A percentile compares a stretch with the other conserved stretches of the same genome.
These are phyloP conservation scores for Blumeria graminis DNA, from an alignment of 2,329 filamentous ascomycete genomes.

Conservation along the genomic window DNA sequence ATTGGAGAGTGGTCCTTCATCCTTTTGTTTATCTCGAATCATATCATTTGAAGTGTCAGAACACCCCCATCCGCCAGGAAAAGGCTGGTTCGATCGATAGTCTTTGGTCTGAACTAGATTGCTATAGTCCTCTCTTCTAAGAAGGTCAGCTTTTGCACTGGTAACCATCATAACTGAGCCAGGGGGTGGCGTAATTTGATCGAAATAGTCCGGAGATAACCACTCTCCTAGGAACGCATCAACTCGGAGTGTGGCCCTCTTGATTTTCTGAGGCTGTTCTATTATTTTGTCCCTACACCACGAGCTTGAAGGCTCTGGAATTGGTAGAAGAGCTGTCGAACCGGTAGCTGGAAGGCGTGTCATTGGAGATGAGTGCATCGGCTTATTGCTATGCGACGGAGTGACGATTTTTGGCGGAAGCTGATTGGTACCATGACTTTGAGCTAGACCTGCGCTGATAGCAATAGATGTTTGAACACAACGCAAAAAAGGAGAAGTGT, in stretches of 20 bases:
- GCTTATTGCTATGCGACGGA: conserved; percentile 9
- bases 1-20: conserved; percentile 9
- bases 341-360: conserved; percentile 10
- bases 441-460: conserved; percentile 62
- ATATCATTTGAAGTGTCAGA: conserved; percentile 9
- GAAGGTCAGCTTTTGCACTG: conserved; percentile 64
- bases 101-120: conserved; percentile 14
- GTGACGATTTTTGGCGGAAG: conserved; percentile 5
- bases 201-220: conserved; percentile 83
- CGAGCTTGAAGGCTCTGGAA: conserved; percentile 9
- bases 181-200: conserved; percentile 73
- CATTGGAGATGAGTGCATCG: conserved; percentile 13
- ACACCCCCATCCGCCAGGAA: conserved; percentile 17
- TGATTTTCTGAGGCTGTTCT: conserved; percentile 15
- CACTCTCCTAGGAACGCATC: conserved; percentile 92
- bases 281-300: conserved; percentile 4
- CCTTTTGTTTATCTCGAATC: conserved; percentile 9
- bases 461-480: conserved; percentile 83
- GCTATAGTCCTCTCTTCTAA: conserved; percentile 48
- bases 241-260: conserved; percentile 46
- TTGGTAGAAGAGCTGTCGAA: conserved; percentile 12
- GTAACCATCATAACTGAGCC: conserved; percentile 70
- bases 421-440: conserved; percentile 22
- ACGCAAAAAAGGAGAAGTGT: conserved; percentile 80
- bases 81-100: conserved; percentile 13